Conservation (phyloP, 2,329 filamentous ascomycete species). For the Nannizziopsis barbatae region DNA sequence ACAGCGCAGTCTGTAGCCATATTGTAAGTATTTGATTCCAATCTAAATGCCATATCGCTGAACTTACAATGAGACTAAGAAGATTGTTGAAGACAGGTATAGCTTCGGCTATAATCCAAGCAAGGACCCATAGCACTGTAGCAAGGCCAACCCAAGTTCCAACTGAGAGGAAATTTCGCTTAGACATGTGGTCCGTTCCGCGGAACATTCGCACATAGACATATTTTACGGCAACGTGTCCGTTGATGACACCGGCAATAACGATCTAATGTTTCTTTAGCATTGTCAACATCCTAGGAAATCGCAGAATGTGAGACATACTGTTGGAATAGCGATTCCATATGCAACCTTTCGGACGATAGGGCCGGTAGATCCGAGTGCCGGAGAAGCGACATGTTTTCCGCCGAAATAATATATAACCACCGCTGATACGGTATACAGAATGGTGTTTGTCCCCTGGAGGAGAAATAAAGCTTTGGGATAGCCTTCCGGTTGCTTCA, state of each 20-base stretch:
- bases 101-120: conserved; percentile 57
- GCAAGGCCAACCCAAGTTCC: conserved; percentile 50
- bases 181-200: conserved; percentile 46
- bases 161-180: conserved; percentile 42
- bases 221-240: conserved; percentile 55
- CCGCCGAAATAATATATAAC: conserved; percentile 60
- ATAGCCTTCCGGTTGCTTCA: conserved; percentile 51
- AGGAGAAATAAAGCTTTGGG: conserved; percentile 52
- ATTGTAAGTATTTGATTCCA: conserved; percentile 13
- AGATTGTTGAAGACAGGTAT: conserved; percentile 60
- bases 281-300: background rate
- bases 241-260: conserved; percentile 60
- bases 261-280: conserved; percentile 39
- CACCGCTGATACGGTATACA: conserved; percentile 56
- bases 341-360: conserved; percentile 54
- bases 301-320: conserved; percentile 16
- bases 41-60: background rate
- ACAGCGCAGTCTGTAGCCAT: conserved; percentile 40
- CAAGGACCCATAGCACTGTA: conserved; percentile 46
- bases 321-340: conserved; percentile 56
- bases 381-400: conserved; percentile 50
- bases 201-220: conserved; percentile 54
- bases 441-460: conserved; percentile 46
- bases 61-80: conserved; percentile 46
- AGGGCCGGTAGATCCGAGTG: conserved; percentile 50